These are phyloP conservation scores for Ustilago esculenta DNA, from an alignment of 1,284 basidiomycete species.

Conservation along the genomic window DNA sequence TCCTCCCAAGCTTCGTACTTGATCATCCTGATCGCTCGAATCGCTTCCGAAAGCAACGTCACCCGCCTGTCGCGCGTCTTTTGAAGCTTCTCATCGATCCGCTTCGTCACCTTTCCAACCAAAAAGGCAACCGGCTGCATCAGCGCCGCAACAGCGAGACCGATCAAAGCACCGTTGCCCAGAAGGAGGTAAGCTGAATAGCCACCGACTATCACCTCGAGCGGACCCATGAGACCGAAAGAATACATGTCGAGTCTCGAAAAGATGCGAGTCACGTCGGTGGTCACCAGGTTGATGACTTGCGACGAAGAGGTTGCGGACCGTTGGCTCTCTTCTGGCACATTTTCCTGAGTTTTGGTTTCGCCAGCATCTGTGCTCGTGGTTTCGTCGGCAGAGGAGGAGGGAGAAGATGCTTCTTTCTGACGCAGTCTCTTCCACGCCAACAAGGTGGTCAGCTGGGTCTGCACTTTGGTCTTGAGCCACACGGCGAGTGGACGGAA, in stretches of 20 bases:
- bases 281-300: conserved; percentile 44
- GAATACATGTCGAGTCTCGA: conserved; percentile 22
- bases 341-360: background rate
- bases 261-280: conserved; percentile 29
- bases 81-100: conserved; percentile 39
- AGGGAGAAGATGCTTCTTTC: conserved; percentile 24
- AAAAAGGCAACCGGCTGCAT: conserved; percentile 33
- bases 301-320: conserved; percentile 17
- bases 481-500: conserved; percentile 17
- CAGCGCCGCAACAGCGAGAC: conserved; percentile 25
- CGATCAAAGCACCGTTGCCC: conserved; percentile 37
- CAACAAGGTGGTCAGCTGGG: conserved; percentile 26
- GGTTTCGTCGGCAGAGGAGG: background rate
- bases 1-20: conserved; percentile 55
- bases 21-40: conserved; percentile 48
- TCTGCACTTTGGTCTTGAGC: conserved; percentile 21
- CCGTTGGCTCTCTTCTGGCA: background rate
- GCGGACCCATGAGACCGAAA: conserved; percentile 39
- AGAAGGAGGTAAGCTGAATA: conserved; percentile 30
- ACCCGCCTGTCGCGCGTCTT: conserved; percentile 39
- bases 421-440: conserved; percentile 42
- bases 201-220: conserved; percentile 37
- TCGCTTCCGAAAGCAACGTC: conserved; percentile 37
- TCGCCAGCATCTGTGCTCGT: background rate
- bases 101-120: conserved; percentile 19